phyloP scores from a whole-genome alignment of 345 rosid species.

The Brassica cretica region DNA sequence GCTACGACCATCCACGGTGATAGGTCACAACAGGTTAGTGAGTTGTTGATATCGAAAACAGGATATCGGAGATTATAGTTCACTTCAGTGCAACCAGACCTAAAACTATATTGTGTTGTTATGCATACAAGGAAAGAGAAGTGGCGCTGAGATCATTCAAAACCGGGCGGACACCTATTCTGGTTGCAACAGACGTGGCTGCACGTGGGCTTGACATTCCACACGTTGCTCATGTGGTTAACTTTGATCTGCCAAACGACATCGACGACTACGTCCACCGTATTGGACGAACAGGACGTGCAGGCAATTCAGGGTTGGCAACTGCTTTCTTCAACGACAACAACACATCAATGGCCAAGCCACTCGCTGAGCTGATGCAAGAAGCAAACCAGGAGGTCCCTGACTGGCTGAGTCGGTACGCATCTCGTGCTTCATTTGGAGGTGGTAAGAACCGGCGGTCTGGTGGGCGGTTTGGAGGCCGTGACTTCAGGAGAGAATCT shows the following conservation, averaged over 20 bases:
- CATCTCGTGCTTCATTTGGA: conserved; percentile 63
- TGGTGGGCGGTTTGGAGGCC: conserved; percentile 89
- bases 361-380: conserved; percentile 85
- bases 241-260: conserved; percentile 96
- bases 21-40: conserved; percentile 79
- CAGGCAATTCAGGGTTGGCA: conserved; percentile 90
- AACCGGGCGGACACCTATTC: conserved; percentile 82
- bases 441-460: conserved; percentile 66
- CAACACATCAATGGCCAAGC: conserved; percentile 71
- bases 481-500: conserved; percentile 81
- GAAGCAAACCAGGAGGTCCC: conserved; percentile 98
- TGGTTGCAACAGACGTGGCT: conserved; percentile 95
- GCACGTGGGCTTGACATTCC: conserved; percentile 92
- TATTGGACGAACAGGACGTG: conserved; percentile 96
- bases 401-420: conserved; percentile 80
- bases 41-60: background rate
- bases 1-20: conserved; percentile 98
- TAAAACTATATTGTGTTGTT: conserved; percentile 3
- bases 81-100: conserved; percentile 1
- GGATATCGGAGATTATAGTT: conserved; percentile 3
- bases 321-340: conserved; percentile 94
- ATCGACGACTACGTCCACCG: conserved; percentile 98
- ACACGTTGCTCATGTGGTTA: conserved; percentile 91
- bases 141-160: conserved; percentile 85
- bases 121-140: conserved; percentile 84